These are phyloP conservation scores for Penicillium sp. DNA, from an alignment of 2,329 filamentous ascomycete species.

Conservation along the genomic window DNA sequence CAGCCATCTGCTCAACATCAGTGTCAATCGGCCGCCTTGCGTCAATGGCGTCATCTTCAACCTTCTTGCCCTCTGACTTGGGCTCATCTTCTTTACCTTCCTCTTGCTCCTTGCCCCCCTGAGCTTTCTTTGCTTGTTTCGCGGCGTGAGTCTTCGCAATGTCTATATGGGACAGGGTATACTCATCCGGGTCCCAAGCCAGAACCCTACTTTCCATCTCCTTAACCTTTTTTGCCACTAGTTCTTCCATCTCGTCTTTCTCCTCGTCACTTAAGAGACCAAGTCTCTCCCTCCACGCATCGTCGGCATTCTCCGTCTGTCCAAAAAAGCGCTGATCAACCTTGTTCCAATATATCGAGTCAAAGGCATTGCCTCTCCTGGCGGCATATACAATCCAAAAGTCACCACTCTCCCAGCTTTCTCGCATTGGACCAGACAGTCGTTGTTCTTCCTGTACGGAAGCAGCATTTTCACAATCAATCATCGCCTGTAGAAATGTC, in stretches of 20 bases:
- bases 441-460: conserved; percentile 5
- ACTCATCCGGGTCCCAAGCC: neutral
- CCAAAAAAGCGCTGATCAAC: conserved; percentile 11
- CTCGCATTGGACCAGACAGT: conserved; percentile 9
- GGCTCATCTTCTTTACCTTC: neutral
- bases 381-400: neutral
- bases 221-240: neutral
- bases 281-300: neutral
- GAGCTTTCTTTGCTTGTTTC: neutral
- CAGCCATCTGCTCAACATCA: neutral
- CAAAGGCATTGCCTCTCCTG: conserved; percentile 9
- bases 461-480: conserved; percentile 6
- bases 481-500: conserved; percentile 13
- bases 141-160: neutral
- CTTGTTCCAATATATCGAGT: conserved; percentile 7
- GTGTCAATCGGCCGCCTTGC: neutral
- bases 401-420: neutral
- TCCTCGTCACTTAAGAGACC: neutral
- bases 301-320: neutral
- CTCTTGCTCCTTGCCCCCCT: neutral
- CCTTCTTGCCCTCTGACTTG: neutral
- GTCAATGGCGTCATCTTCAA: neutral
- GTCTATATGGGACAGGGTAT: neutral
- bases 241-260: neutral
- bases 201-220: neutral